These are phyloP conservation scores for Sextonia rubra DNA, from an alignment of 164 flowering plant species.

Conservation along the genomic window DNA sequence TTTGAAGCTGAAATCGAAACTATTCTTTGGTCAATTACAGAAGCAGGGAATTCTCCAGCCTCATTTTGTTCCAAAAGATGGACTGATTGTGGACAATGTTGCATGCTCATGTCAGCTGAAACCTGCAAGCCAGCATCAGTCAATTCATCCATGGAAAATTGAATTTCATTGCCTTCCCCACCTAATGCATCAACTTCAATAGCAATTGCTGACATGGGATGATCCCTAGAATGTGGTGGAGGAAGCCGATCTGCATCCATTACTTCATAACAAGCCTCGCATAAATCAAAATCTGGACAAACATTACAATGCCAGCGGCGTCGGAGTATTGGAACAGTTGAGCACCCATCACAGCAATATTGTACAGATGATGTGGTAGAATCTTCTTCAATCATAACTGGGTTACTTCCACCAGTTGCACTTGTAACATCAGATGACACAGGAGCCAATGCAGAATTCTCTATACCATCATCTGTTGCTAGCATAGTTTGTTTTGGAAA, in stretches of 20 bases:
- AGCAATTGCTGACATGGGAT: slow-evolving; percentile 95
- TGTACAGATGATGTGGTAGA: slow-evolving; percentile 91
- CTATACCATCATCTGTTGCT: slow-evolving; percentile 69
- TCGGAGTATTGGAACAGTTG: slow-evolving; percentile 93
- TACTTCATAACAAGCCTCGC: slow-evolving; percentile 94
- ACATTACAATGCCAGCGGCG: slow-evolving; percentile 96
- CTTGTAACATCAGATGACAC: slow-evolving; percentile 32
- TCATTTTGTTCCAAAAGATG: slow-evolving; percentile 78
- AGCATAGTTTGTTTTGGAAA: slow-evolving; percentile 98
- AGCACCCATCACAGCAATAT: slow-evolving; percentile 98
- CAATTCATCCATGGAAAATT: slow-evolving; percentile 63
- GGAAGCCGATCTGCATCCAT: slow-evolving; percentile 92
- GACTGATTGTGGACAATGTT: slow-evolving; percentile 66
- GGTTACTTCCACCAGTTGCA: slow-evolving; percentile 58
- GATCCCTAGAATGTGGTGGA: slow-evolving; percentile 92
- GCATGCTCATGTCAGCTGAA: slow-evolving; percentile 35
- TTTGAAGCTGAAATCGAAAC: slow-evolving; percentile 95
- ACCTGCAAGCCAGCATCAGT: slow-evolving; percentile 53
- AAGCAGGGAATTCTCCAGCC: slow-evolving; percentile 62
- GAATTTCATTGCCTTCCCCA: slow-evolving; percentile 79
- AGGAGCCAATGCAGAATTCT: slow-evolving; percentile 42
- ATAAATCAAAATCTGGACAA: slow-evolving; percentile 99
- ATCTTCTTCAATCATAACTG: slow-evolving; percentile 92
- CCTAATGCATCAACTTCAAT: slow-evolving; percentile 85
- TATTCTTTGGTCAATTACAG: slow-evolving; percentile 52